These are phyloP conservation scores for Fusarium devonianum DNA, from an alignment of 2,329 filamentous ascomycete species.

Conservation along the genomic window DNA sequence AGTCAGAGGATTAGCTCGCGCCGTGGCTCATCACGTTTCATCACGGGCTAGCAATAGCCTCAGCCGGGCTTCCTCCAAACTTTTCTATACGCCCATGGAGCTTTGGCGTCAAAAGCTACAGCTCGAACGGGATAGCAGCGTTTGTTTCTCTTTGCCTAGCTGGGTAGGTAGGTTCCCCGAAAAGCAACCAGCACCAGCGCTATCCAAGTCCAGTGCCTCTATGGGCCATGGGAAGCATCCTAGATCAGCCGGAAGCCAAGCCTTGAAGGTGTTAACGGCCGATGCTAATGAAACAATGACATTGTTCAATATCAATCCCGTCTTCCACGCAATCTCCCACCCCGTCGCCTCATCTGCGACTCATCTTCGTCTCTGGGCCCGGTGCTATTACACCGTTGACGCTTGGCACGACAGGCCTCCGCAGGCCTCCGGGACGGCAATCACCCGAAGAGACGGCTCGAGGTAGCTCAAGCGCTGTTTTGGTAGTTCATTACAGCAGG, in stretches of 20 bases:
- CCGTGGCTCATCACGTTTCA: conserved; percentile 10
- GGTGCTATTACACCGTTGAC: conserved; percentile 9
- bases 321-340: conserved; percentile 27
- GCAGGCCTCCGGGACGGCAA: conserved; percentile 27
- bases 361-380: conserved; percentile 18
- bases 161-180: neutral
- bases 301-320: conserved; percentile 15
- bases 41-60: conserved; percentile 3
- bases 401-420: too few species aligned
- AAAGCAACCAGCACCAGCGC: neutral
- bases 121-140: neutral
- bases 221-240: conserved; percentile 3
- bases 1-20: neutral
- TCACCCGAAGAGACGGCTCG: conserved; percentile 21
- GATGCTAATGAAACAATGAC: conserved; percentile 1
- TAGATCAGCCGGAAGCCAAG: conserved; percentile 12
- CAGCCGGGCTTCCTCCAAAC: neutral
- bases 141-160: neutral
- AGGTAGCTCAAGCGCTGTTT: conserved; percentile 11
- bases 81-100: neutral
- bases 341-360: conserved; percentile 5
- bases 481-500: neutral
- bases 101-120: neutral
- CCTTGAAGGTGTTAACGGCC: conserved; percentile 9
- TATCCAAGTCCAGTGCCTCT: conserved; percentile 4